These are phyloP conservation scores for Entrophospora sp. DNA, from an alignment of 192 early-diverging fungal genomes.

Conservation along the genomic window DNA sequence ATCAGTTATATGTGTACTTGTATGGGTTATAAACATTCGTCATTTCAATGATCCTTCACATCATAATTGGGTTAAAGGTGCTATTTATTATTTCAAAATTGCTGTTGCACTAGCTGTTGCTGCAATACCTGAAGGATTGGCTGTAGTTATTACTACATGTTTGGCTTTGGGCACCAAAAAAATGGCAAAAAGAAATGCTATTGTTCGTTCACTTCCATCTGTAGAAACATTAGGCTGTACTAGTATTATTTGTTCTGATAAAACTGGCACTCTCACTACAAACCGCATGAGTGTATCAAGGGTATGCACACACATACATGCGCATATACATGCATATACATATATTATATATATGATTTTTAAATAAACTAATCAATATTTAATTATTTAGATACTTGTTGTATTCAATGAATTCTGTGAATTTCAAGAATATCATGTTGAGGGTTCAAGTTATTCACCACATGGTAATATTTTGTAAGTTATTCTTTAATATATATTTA, in stretches of 20 bases:
- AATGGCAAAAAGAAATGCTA: conserved; percentile 94
- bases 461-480: conserved; percentile 46
- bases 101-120: conserved; percentile 97
- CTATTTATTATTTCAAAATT: conserved; percentile 98
- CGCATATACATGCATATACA: too few species aligned
- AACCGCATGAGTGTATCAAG: conserved; percentile 94
- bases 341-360: too few species aligned
- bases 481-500: not conserved
- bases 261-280: conserved; percentile 97
- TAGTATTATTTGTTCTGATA: conserved; percentile 97
- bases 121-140: conserved; percentile 97
- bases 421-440: conserved; percentile 64
- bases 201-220: conserved; percentile 83
- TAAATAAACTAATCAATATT: too few species aligned
- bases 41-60: conserved; percentile 88
- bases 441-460: conserved; percentile 84
- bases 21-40: conserved; percentile 96
- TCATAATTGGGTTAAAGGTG: conserved; percentile 90
- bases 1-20: conserved; percentile 85
- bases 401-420: conserved; percentile 42
- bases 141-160: conserved; percentile 98
- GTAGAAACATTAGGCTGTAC: conserved; percentile 98
- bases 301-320: too few species aligned
- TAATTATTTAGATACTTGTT: conserved; percentile 27
- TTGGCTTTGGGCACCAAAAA: conserved; percentile 94